Percentiles rank a stretch among this genome's conserved stretches.
Evolutionary conservation across 2,329 filamentous ascomycete genomes (phyloP).

Genomic region (Cercospora sp.): DNA sequence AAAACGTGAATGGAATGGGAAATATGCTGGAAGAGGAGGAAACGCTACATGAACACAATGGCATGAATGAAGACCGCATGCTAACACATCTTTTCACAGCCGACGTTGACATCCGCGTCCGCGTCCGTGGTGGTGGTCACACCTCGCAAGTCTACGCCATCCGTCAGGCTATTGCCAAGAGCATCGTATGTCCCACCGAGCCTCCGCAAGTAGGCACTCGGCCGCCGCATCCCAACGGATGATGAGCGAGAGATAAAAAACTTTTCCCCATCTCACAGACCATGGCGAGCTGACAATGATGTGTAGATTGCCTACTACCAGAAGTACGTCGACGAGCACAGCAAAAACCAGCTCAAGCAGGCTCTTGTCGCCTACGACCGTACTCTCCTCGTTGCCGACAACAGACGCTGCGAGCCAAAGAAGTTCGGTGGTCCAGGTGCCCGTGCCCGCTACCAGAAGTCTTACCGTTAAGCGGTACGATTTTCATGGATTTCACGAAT

Average conservation of each 20-base stretch:
- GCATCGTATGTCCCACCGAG: constrained; percentile 59
- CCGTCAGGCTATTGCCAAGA: constrained; percentile 98
- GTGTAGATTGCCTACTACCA: constrained; percentile 88
- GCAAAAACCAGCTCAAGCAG: constrained; percentile 99
- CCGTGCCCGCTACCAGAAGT: constrained; percentile 97
- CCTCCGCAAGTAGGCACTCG: constrained; percentile 21
- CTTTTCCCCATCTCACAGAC: constrained; percentile 18
- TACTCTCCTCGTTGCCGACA: constrained; percentile 97
- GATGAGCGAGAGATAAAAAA: constrained; percentile 15
- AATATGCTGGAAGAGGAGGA: background rate
- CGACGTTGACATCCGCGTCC: constrained; percentile 94
- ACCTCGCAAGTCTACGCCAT: constrained; percentile 97
- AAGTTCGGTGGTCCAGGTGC: constrained; percentile 94
- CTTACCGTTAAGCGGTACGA: constrained; percentile 77
- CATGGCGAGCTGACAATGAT: constrained; percentile 7
- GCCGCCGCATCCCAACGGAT: constrained; percentile 18
- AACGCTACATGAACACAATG: constrained; percentile 8
- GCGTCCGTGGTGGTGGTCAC: constrained; percentile 96
- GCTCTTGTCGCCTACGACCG: constrained; percentile 94
- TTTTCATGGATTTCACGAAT: constrained; percentile 20
- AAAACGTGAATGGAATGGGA: background rate
- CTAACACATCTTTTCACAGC: constrained; percentile 45
- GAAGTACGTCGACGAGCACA: constrained; percentile 99
- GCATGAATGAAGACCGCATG: constrained; percentile 15
- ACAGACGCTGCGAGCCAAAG: constrained; percentile 99